A percentile compares a stretch with the other conserved stretches of the same genome.
Conservation (phyloP, 2,329 filamentous ascomycete species). For the Parascedosporium putredinis region DNA sequence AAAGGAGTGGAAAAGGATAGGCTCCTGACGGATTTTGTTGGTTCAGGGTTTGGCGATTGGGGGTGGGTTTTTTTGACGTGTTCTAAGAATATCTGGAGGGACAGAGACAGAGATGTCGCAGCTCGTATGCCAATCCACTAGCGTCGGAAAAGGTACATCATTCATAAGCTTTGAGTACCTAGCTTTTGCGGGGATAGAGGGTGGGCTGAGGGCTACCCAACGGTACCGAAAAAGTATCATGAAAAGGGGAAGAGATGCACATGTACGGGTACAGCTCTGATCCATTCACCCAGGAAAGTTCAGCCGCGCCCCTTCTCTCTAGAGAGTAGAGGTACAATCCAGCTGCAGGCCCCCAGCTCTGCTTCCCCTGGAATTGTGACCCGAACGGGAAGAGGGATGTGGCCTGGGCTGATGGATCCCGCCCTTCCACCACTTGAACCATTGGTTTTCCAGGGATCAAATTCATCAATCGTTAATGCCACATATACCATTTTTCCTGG, state of each 20-base stretch:
- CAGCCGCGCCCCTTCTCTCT: neutral
- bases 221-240: neutral
- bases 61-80: neutral
- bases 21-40: neutral
- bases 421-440: neutral
- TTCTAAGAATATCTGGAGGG: neutral
- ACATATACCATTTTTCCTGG: slow-evolving; percentile 3
- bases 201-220: too few species aligned
- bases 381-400: neutral
- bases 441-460: neutral
- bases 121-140: neutral
- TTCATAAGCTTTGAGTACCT: neutral
- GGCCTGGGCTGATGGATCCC: neutral
- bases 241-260: neutral
- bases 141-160: neutral
- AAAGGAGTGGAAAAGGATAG: neutral
- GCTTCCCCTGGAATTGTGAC: neutral
- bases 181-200: neutral
- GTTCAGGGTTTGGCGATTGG: slow-evolving; percentile 1
- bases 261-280: neutral
- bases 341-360: neutral
- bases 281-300: neutral
- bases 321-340: neutral
- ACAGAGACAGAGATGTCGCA: neutral
- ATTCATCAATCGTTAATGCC: too few species aligned